Base-by-base conservation (phyloP, 2,329 filamentous ascomycete species). In the Rasamsonia emersonii region DNA sequence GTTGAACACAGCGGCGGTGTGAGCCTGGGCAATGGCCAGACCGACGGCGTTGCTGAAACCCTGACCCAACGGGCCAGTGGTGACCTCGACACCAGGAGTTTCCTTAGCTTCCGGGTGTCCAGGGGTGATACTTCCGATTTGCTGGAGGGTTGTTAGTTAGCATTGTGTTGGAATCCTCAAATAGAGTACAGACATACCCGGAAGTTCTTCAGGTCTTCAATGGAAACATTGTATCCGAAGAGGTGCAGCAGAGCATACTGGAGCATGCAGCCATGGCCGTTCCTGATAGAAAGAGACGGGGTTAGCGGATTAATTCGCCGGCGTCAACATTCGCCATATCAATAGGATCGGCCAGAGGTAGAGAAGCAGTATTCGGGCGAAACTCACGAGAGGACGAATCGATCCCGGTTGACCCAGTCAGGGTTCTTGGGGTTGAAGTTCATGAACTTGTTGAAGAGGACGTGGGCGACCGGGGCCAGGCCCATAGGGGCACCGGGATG, bases 401-500 rank as follows among this genome's bases (percentile, higher is more conserved):
- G 83, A 69, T 98, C 91, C 58, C 91, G 82, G 78, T 96, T 96
- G 54, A 91, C 57, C 88, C 88, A 98, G 46, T 86, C 74, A 52
- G 91, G 85, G 77, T 94, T 95, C 81, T 95, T 93, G 55, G 91
- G 91, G 81, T 96, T 98, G 77, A 95, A 98, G 64, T 70, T 93
- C 86, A 98, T 86, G 75, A 95, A 93, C 67, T 91, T 93, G 78
- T 94, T 93, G 73, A 85, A 98, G 46, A 98, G 78, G 56, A 96
- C 86, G 75, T 96, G 91, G 64, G 91, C 81, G 57, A 88, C 79
- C 42, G 91, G 89, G 57, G 91, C 91, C 85, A 96, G 75, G 59
- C 77, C 79, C 91, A 98, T 98, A 56, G 91, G 91, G 64, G 91
- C 91, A 75, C 91, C 91, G 56, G 91, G 91, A 71, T 98, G 91